These are phyloP conservation scores for Speleostelium caveatum DNA, from an alignment of 78 protist genomes.

Conservation along the genomic window DNA sequence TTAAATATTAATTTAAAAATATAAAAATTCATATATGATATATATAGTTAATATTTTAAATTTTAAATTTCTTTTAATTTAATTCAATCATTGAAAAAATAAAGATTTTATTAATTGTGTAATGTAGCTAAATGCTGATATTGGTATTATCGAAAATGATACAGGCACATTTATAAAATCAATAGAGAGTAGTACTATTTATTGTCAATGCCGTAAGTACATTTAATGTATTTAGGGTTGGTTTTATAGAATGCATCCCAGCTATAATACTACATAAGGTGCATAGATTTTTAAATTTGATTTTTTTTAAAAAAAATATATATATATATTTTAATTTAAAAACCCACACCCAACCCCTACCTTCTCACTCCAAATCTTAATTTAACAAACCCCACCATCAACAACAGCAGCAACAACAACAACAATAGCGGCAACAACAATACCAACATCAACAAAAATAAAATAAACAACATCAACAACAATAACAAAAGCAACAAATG, in stretches of 20 bases:
- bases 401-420: background rate
- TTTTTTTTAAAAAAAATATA: too few species aligned
- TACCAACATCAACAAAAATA: background rate
- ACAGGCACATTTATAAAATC: background rate
- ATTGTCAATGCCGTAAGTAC: background rate
- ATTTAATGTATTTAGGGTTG: background rate
- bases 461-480: too few species aligned
- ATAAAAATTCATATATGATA: background rate
- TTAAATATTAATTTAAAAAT: too few species aligned
- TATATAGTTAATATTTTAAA: background rate
- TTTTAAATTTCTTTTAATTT: constrained; percentile 4
- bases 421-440: background rate
- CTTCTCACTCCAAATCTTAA: background rate
- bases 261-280: too few species aligned
- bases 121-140: background rate
- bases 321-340: too few species aligned
- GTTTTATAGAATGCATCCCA: too few species aligned
- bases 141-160: too few species aligned
- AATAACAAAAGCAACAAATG: too few species aligned
- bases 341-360: background rate
- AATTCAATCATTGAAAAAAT: constrained; percentile 8
- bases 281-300: background rate
- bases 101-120: constrained; percentile 8
- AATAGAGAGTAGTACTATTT: background rate
- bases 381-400: background rate